Percentiles rank a stretch among this genome's conserved stretches.
Conservation (phyloP, 495 filamentous ascomycete species). For the Sporormia fimetaria region DNA sequence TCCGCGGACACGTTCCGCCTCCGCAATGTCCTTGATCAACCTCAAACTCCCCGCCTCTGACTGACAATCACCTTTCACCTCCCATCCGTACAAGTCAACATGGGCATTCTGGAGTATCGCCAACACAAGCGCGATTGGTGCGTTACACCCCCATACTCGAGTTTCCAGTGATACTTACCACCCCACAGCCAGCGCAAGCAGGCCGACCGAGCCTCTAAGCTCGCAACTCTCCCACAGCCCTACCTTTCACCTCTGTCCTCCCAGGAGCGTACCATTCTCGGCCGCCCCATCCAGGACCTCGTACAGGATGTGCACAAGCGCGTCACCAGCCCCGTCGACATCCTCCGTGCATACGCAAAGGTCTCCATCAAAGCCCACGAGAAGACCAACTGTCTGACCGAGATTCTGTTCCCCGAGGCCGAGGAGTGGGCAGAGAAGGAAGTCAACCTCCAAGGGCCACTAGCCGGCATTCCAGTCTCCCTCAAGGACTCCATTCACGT, state of each 20-base stretch:
- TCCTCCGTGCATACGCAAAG: slow-evolving; percentile 85
- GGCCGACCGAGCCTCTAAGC: slow-evolving; percentile 54
- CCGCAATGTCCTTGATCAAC: too few relatives aligned
- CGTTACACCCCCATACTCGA: slow-evolving; percentile 10
- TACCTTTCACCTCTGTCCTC: slow-evolving; percentile 56
- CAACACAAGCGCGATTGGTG: slow-evolving; percentile 51
- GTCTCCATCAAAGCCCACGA: slow-evolving; percentile 73
- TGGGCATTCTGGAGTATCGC: slow-evolving; percentile 48
- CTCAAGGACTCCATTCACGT: slow-evolving; percentile 83
- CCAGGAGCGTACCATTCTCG: slow-evolving; percentile 52
- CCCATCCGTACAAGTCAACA: too few relatives aligned
- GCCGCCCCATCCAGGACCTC: slow-evolving; percentile 63
- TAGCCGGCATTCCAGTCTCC: slow-evolving; percentile 82
- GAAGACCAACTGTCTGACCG: slow-evolving; percentile 85
- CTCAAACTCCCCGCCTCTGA: too few relatives aligned
- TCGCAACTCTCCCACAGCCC: slow-evolving; percentile 49
- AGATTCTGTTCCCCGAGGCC: slow-evolving; percentile 71
- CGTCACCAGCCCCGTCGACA: slow-evolving; percentile 52
- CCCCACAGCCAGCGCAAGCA: slow-evolving; percentile 64
- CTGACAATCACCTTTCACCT: too few relatives aligned
- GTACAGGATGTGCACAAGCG: slow-evolving; percentile 66
- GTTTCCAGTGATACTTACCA: slow-evolving; percentile 2
- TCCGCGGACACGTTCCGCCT: too few relatives aligned
- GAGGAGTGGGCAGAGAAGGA: slow-evolving; percentile 59
- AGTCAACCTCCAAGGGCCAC: slow-evolving; percentile 67